Base-by-base conservation (phyloP, 768 basidiomycete species). In the Leucosporidium creatinivorum region DNA sequence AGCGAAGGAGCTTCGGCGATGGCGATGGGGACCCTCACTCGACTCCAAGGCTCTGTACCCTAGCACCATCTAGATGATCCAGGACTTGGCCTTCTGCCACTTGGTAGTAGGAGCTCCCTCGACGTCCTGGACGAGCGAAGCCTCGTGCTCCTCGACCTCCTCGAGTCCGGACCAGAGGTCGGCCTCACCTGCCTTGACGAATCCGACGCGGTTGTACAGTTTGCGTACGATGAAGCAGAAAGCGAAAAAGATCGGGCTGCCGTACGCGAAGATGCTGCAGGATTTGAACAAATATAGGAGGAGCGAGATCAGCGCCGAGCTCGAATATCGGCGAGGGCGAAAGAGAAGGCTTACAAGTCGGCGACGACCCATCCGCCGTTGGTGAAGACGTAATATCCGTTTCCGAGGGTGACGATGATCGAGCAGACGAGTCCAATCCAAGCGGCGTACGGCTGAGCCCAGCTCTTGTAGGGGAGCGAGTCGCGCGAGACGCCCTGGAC, bases 371-470 rank as follows among this genome's bases (percentile, higher is more conserved):
- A 54, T 13, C 52, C 52, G 25, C 52, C 52, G 52, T 25, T 28
- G 26, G 52, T 54, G 26, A 54, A 54, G 25, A 54, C 52, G 26
- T 30, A 26, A 26, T 54, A 54, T 28, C 52, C 52, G 26, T 54
- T 54, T 13, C 52, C 52, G 26, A 54, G 52, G 9, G 52, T 54
- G 25, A 54, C 52, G 52, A 54, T 21, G 66, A 78, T 68, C 31
- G 76, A 57, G 63, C 75, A 77, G 72, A 79, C 73, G 66, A 76
- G 73, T 51, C 75, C 66, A 69, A 78, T 75, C 73, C 73, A 78
- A 1, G 77, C 75, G 23, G 78, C 67, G 62, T 71, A 79, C 4
- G 78, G 79, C 73, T 80, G 79, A 49, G 76, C 74, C 18, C 77
- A 78, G 8, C 77, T 76, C 50, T 67, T 69, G 75, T 78, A 79